Base-by-base conservation (phyloP, 306 rosid species). In the Benincasa hispida region DNA sequence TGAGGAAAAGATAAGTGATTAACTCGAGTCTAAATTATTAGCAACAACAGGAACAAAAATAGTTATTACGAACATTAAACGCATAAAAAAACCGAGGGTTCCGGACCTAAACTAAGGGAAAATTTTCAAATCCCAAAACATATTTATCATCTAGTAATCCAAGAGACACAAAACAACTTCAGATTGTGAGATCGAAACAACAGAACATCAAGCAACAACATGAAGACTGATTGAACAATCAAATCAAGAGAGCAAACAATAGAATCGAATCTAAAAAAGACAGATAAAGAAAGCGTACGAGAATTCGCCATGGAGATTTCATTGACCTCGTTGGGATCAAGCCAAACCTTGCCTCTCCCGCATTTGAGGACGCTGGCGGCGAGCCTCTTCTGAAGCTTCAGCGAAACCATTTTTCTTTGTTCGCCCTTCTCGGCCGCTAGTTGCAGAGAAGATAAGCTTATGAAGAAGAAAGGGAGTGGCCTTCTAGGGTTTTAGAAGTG, bases 261-360 rank as follows among this genome's bases (percentile, higher is more conserved):
- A 24, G 54, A 39, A 72, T 3, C 73, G 19, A 39, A 67, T 65
- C 50, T 39, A 1, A 12, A 13, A 19, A 5, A 42, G 25, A 39
- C 1, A 27, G 76, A 45, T 6, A 15, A 25, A 39, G 50, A 39
- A 63, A 55, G 30, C 86, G 12, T 83, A 93, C 95, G 97, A 63
- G 98, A 93, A 78, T 93, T 93, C 42, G 97, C 98, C 97, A 93
- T 93, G 85, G 98, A 93, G 85, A 93, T 93, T 80, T 93, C 98
- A 41, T 84, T 93, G 80, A 62, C 85, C 83, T 93, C 98, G 85
- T 93, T 93, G 11, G 98, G 98, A 80, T 93, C 98, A 5, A 93
- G 97, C 98, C 98, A 93, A 18, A 93, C 96, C 82, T 93, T 93
- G 78, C 98, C 98, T 24, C 91, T 83, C 0, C 98, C 98, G 48